Conservation (phyloP, 2,329 filamentous ascomycete genomes). For the Fusarium sublunatum region DNA sequence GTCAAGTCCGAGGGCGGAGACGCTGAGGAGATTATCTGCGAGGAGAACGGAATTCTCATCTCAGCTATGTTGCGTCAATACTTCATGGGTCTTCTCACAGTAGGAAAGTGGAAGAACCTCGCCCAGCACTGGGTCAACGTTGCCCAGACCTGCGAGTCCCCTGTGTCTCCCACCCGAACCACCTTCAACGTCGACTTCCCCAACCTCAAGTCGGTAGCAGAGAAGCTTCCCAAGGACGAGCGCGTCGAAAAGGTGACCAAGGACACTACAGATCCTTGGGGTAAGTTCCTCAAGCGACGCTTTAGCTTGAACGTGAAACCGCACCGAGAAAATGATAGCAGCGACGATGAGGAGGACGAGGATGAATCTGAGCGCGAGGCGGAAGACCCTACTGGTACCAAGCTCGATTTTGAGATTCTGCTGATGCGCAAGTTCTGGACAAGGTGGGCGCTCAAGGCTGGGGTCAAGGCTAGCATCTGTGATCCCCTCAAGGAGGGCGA, state of each 20-base stretch:
- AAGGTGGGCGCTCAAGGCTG: constrained; percentile 78
- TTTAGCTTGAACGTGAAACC: constrained; percentile 51
- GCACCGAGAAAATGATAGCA: constrained; percentile 52
- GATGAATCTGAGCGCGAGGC: constrained; percentile 25
- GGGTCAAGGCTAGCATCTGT: constrained; percentile 65
- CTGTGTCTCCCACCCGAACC: constrained; percentile 53
- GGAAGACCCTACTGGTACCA: constrained; percentile 53
- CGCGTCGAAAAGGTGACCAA: constrained; percentile 35
- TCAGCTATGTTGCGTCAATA: constrained; percentile 90
- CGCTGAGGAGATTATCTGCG: constrained; percentile 81
- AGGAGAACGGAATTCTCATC: constrained; percentile 89
- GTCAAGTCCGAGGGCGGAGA: constrained; percentile 79
- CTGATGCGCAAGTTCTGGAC: constrained; percentile 75
- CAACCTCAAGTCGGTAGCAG: constrained; percentile 38
- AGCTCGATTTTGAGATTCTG: constrained; percentile 66
- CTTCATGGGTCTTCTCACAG: constrained; percentile 85
- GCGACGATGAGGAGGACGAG: constrained; percentile 54
- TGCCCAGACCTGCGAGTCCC: constrained; percentile 68
- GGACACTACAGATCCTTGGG: constrained; percentile 50
- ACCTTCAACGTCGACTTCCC: constrained; percentile 36
- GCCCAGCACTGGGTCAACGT: constrained; percentile 76
- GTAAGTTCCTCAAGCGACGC: constrained; percentile 51
- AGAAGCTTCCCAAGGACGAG: constrained; percentile 35
- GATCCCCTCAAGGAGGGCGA: constrained; percentile 69
- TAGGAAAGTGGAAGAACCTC: constrained; percentile 83